Base-by-base conservation (phyloP, 2,329 filamentous ascomycete genomes). In the Paraphaeosphaeria sporulosa region DNA sequence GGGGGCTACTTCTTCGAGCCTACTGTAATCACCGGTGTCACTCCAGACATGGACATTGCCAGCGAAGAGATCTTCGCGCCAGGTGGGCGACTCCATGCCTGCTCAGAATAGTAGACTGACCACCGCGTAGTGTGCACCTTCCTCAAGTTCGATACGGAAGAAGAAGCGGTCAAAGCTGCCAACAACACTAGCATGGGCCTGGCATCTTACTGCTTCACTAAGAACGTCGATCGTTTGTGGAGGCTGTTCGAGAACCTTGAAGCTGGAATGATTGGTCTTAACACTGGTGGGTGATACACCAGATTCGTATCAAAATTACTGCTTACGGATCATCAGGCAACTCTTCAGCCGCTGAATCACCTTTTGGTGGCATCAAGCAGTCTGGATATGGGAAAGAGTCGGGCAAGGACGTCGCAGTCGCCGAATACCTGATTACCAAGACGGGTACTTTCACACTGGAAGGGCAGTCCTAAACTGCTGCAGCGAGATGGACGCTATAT, bases 1-100 rank as follows among this genome's bases (percentile, higher is more conserved):
- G 77, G 80, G 0, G 87, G 88, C 4, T 91, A 89, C 76, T 92
- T 90, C 80, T 90, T 91, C 75, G 82, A 89, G 71, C 89, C 87
- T 1, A 91, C 89, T 0, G 85, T 91, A 57, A 83, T 91, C 43
- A 83, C 83, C 0, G 83, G 84, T 4, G 85, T 88, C 63, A 87
- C 81, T 7, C 76, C 81, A 10, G 81, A 87, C 2, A 90, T 90
- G 87, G 72, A 81, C 62, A 80, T 83, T 57, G 71, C 79, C 2
- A 77, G 80, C 0, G 88, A 91, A 66, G 89, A 91, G 76, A 86
- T 84, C 0, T 91, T 91, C 67, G 87, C 86, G 0, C 89, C 89
- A 0, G 82, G 91, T 36, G 81, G 21, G 34, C 36, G 13, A 17
- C 9, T 9, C n/a, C 36, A 15, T 7, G 12, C 4, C 27, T 47